Conservation (phyloP, 306 rosid genomes). For the Alnus glutinosa region DNA sequence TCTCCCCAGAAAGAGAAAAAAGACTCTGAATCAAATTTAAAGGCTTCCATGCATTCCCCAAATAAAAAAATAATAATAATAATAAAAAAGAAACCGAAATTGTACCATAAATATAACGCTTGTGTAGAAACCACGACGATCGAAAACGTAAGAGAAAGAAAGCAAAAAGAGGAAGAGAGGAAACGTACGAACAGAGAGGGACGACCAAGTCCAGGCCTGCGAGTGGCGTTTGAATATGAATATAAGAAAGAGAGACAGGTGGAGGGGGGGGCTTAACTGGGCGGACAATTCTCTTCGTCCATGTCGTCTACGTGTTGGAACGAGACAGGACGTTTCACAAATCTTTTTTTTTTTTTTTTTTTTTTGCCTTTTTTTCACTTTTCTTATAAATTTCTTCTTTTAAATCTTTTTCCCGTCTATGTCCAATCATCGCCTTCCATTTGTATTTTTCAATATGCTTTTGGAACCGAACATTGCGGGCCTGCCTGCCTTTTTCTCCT, state of each 20-base stretch:
- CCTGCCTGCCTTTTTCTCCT: too few relatives aligned
- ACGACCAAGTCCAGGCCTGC: background rate
- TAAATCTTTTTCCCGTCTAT: background rate
- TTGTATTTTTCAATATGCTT: background rate
- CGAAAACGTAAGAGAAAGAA: constrained; percentile 18
- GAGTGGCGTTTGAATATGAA: too few relatives aligned
- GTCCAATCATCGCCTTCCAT: background rate
- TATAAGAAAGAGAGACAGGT: background rate
- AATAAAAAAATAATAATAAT: background rate
- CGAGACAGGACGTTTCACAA: background rate
- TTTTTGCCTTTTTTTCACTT: too few relatives aligned
- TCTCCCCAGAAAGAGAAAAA: background rate
- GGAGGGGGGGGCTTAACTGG: constrained; percentile 24
- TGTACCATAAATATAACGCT: constrained; percentile 8
- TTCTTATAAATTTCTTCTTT: too few relatives aligned
- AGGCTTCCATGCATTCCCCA: background rate
- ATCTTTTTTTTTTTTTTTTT: background rate
- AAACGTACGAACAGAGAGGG: background rate
- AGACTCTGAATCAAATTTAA: constrained; percentile 5
- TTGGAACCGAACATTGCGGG: background rate
- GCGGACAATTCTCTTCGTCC: constrained; percentile 39
- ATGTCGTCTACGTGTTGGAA: constrained; percentile 28
- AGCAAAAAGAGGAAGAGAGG: constrained; percentile 5
- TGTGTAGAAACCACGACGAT: constrained; percentile 13
- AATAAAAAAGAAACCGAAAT: background rate